phyloP scores from a whole-genome alignment of 768 basidiomycete genomes.

The Leccinum olivaceopallidum region DNA sequence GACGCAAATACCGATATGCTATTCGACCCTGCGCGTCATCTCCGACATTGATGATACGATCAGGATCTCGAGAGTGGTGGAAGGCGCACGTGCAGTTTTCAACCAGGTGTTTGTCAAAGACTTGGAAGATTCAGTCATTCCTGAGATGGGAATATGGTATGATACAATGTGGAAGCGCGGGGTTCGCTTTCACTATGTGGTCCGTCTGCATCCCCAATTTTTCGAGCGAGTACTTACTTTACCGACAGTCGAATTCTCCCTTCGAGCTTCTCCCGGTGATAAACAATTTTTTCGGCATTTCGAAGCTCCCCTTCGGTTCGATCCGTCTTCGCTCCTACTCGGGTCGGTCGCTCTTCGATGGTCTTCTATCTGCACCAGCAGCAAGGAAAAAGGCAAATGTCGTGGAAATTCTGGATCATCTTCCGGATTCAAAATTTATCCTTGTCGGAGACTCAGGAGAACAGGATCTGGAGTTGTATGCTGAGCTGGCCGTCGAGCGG shows the following conservation, averaged over 20 bases:
- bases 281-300: constrained; percentile 69
- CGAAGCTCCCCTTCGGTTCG: constrained; percentile 72
- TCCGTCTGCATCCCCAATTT: constrained; percentile 39
- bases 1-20: constrained; percentile 51
- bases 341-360: constrained; percentile 79
- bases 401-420: constrained; percentile 72
- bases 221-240: constrained; percentile 5
- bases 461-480: constrained; percentile 92
- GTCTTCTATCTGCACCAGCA: constrained; percentile 79
- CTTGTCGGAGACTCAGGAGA: constrained; percentile 93
- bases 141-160: constrained; percentile 85
- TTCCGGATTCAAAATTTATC: constrained; percentile 74
- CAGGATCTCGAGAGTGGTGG: constrained; percentile 61
- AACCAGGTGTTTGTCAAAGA: constrained; percentile 92
- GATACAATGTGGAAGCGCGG: constrained; percentile 64
- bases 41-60: constrained; percentile 96
- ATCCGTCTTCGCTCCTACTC: constrained; percentile 85
- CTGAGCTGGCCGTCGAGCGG: constrained; percentile 67
- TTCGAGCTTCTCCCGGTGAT: constrained; percentile 81
- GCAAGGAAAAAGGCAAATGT: constrained; percentile 81
- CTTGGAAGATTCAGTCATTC: constrained; percentile 73
- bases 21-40: constrained; percentile 72
- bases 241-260: constrained; percentile 80
- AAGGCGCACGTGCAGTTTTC: constrained; percentile 81
- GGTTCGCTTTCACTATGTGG: constrained; percentile 86